These are phyloP conservation scores for Melastoma candidum DNA, from an alignment of 441 rosid species.

Conservation along the genomic window DNA sequence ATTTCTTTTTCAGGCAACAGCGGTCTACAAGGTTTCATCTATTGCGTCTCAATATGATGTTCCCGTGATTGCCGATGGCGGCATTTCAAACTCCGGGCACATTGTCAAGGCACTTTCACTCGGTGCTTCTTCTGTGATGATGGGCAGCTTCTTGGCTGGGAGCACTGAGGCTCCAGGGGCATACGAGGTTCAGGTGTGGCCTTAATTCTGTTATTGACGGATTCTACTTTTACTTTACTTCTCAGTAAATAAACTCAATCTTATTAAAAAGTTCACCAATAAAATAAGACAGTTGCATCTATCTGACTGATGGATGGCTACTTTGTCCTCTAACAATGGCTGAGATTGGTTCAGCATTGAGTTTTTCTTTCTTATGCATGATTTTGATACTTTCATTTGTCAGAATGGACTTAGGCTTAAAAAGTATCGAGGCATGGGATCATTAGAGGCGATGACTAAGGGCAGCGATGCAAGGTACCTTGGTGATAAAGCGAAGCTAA, in stretches of 20 bases:
- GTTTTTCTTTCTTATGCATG: too few relatives aligned
- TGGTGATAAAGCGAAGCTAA: conserved; percentile 64
- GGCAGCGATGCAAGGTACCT: conserved; percentile 83
- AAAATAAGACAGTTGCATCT: too few relatives aligned
- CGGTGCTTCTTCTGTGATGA: conserved; percentile 92
- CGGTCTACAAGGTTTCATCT: conserved; percentile 81
- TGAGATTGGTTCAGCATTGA: too few relatives aligned
- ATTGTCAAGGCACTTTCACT: conserved; percentile 72
- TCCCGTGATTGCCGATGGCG: conserved; percentile 92
- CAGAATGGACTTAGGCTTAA: conserved; percentile 53
- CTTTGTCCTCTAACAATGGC: too few relatives aligned
- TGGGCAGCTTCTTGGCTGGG: conserved; percentile 92
- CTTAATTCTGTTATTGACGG: too few relatives aligned
- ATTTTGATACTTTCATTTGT: neutral
- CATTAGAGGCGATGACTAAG: conserved; percentile 86
- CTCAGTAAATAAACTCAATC: too few relatives aligned
- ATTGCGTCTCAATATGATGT: conserved; percentile 62
- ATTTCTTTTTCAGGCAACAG: conserved; percentile 53
- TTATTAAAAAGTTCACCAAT: too few relatives aligned
- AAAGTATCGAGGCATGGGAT: conserved; percentile 84
- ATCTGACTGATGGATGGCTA: too few relatives aligned
- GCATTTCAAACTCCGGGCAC: conserved; percentile 81
- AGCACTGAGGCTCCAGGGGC: conserved; percentile 77
- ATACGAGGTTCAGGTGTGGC: conserved; percentile 42
- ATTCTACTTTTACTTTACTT: neutral